Evolutionary conservation across 2,329 filamentous ascomycete genomes (phyloP).

Genomic region (Hymenoscyphus salicellus): DNA sequence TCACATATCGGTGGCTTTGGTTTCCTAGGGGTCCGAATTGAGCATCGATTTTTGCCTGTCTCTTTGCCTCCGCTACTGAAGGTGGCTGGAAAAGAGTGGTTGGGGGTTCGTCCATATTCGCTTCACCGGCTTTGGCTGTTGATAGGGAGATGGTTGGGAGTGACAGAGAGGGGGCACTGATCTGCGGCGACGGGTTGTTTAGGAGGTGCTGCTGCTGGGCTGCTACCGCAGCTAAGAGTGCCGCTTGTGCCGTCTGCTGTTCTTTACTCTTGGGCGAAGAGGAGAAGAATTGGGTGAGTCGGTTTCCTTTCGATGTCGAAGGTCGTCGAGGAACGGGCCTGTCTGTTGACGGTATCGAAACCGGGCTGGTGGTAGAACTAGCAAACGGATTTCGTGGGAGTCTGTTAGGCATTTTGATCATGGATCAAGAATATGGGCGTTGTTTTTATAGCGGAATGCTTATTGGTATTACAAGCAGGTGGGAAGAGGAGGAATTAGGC

Average conservation of each 20-base stretch:
- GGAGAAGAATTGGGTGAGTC: constrained; percentile 79
- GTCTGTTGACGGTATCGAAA: constrained; percentile 31
- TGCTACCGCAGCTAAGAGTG: constrained; percentile 58
- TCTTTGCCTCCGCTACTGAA: constrained; percentile 75
- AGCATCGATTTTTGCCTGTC: constrained; percentile 73
- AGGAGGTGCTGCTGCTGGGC: constrained; percentile 59
- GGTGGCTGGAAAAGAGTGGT: constrained; percentile 86
- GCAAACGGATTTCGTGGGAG: constrained; percentile 37
- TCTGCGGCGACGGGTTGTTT: constrained; percentile 55
- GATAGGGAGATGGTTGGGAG: constrained; percentile 91
- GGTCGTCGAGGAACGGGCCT: constrained; percentile 46
- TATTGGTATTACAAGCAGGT: constrained; percentile 14
- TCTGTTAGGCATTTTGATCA: constrained; percentile 39
- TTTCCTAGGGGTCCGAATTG: constrained; percentile 87
- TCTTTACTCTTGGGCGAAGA: constrained; percentile 73
- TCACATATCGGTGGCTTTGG: constrained; percentile 81
- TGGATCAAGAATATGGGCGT: constrained; percentile 8
- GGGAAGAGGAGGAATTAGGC: constrained; percentile 10
- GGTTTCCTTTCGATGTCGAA: constrained; percentile 67
- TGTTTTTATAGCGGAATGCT: neutral
- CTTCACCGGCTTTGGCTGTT: constrained; percentile 74
- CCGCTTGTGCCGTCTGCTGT: constrained; percentile 62
- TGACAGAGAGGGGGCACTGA: constrained; percentile 70
- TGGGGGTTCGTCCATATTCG: constrained; percentile 67
- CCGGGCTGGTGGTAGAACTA: constrained; percentile 31